phyloP scores from a whole-genome alignment of 352 stramenopile genomes.

The Phytophthora megakarya region DNA sequence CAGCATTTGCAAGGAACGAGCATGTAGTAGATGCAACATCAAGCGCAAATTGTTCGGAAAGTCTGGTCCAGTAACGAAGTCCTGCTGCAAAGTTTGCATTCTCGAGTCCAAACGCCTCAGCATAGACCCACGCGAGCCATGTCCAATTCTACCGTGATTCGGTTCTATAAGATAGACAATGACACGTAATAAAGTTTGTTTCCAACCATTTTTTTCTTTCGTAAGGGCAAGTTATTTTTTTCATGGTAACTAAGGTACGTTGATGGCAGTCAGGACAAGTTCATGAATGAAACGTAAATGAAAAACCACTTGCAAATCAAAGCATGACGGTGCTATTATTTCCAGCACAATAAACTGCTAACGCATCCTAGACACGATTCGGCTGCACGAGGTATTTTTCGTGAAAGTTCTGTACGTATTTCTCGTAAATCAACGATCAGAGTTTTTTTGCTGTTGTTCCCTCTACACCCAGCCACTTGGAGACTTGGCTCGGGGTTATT shows the following conservation, averaged over 20 bases:
- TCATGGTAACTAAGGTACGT: no score
- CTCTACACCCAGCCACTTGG: neutral
- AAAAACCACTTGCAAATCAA: no score
- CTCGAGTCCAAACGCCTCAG: constrained; percentile 36
- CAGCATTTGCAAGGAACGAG: constrained; percentile 37
- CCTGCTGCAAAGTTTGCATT: constrained; percentile 51
- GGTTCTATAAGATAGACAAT: neutral
- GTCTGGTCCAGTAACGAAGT: constrained; percentile 31
- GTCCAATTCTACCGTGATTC: constrained; percentile 32
- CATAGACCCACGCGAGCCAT: constrained; percentile 46
- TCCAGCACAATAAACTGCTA: no score
- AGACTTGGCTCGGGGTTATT: neutral
- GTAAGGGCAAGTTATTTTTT: no score
- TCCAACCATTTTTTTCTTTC: neutral
- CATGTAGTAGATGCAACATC: constrained; percentile 49
- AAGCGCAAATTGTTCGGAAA: constrained; percentile 41
- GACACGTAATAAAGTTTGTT: neutral
- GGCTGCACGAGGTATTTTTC: neutral
- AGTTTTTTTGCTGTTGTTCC: neutral
- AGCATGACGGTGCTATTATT: no score
- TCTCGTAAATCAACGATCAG: neutral
- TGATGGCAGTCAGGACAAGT: no score
- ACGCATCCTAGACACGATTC: neutral
- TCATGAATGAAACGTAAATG: no score
- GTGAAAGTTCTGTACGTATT: neutral